Base-by-base conservation (phyloP, 768 basidiomycete genomes). In the Gloeostereum incarnatum region DNA sequence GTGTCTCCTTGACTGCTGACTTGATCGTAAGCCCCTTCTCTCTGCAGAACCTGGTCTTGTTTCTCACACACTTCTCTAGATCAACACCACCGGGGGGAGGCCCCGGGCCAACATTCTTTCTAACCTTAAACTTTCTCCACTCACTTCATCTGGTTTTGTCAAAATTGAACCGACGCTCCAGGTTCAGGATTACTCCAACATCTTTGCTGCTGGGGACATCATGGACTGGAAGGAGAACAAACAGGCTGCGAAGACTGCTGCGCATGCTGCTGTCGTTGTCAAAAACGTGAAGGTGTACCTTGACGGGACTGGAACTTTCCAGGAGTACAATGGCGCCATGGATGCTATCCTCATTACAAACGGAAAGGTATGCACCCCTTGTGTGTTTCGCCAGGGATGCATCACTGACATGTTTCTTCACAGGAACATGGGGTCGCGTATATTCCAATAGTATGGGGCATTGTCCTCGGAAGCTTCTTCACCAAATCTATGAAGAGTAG, bases 161-260 rank as follows among this genome's bases (percentile, higher is more conserved):
- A 72, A 69, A 43, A 67, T 84, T 9, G 49, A 55, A 19, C 63
- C 74, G 2, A 79, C 77, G 0, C 61, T 85, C 25, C 78, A 81
- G 47, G 53, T 85, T 2, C 48, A 45, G 4, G 57, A 54, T 0
- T 57, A 78, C 51, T 57, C 71, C 0, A 63, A 64, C 41, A 70
- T 85, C 10, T 83, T 78, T 40, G 84, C 81, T 0, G 63, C 58
- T 2, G 82, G 82, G 1, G 82, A 86, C 48, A 65, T 78, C 41
- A 69, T 77, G 43, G 74, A 78, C 26, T 75, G 70, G 62, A 40
- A 56, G 1, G 82, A 82, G 53, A 73, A 81, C 54, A 82, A 81
- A 47, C 78, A 66, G 35, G 52, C 56, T 3, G 53, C 43, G 11
- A 81, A 83, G 51, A 60, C 59, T 1, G 18, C 36, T 1, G 48